A percentile compares a stretch with the other conserved stretches of the same genome.
Evolutionary conservation across 2,329 filamentous ascomycete genomes (phyloP).

Genomic region (Fusarium liriodendri): DNA sequence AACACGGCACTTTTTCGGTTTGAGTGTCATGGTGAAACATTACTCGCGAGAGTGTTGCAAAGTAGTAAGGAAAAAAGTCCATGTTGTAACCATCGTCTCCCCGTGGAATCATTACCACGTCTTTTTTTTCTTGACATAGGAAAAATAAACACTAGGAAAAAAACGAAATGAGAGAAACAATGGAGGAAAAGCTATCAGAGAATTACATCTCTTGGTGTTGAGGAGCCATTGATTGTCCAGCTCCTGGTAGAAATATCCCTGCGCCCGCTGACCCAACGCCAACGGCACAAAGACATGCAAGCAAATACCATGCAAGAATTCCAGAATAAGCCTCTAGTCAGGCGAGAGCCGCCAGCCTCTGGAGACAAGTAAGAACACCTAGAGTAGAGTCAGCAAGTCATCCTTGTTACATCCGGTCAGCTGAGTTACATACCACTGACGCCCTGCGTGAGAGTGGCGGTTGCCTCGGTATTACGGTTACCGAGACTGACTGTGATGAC

Average conservation of each 20-base stretch:
- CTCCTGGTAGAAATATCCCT: conserved; percentile 27
- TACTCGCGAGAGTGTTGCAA: conserved; percentile 29
- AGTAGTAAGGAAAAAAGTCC: conserved; percentile 17
- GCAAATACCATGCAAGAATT: conserved; percentile 35
- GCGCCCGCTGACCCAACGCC: conserved; percentile 42
- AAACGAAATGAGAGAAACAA: background rate
- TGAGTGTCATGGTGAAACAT: conserved; percentile 24
- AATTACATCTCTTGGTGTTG: conserved; percentile 31
- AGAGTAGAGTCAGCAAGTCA: conserved; percentile 2
- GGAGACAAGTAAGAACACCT: conserved; percentile 58
- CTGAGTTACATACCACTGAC: conserved; percentile 77
- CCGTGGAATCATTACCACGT: background rate
- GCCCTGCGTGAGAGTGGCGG: conserved; percentile 87
- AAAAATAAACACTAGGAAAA: conserved; percentile 2
- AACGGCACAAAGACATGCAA: conserved; percentile 40
- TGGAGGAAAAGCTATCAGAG: background rate
- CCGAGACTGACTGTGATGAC: conserved; percentile 90
- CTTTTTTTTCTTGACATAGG: conserved; percentile 1
- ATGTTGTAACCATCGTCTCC: conserved; percentile 10
- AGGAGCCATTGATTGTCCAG: conserved; percentile 12
- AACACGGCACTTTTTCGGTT: conserved; percentile 3
- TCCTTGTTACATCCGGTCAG: background rate
- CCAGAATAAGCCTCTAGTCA: conserved; percentile 28
- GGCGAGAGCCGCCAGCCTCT: conserved; percentile 51
- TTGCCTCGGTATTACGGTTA: conserved; percentile 87